Evolutionary conservation across 495 filamentous ascomycete species (phyloP).

Genomic region (Lichina pygmaea): DNA sequence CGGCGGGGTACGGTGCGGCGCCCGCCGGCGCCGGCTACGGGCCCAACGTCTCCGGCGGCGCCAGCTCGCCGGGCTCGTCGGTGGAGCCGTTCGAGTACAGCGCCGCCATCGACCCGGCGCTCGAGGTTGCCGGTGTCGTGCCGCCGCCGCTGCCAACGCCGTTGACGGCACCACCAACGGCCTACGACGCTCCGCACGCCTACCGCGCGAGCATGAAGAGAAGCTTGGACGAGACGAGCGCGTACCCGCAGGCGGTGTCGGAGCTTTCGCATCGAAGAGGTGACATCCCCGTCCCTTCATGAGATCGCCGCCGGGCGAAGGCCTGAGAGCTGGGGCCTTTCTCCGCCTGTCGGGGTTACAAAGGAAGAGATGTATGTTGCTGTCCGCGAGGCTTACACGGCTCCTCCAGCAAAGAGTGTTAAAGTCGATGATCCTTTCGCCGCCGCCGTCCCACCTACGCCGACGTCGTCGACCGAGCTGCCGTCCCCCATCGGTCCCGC

Average conservation of each 20-base stretch:
- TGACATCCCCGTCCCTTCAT: slow-evolving; percentile 10
- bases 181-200: slow-evolving; percentile 10
- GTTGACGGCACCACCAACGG: slow-evolving; percentile 6
- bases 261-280: slow-evolving; percentile 17
- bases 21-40: slow-evolving; percentile 23
- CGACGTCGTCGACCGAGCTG: slow-evolving; percentile 21
- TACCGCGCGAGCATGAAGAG: slow-evolving; percentile 10
- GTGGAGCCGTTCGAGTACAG: slow-evolving; percentile 31
- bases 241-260: slow-evolving; percentile 11
- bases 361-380: slow-evolving; percentile 5
- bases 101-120: slow-evolving; percentile 47
- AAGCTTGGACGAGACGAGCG: slow-evolving; percentile 14
- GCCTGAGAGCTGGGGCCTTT: background rate
- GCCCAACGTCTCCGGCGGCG: slow-evolving; percentile 16
- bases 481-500: slow-evolving; percentile 19
- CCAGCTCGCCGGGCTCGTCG: slow-evolving; percentile 20
- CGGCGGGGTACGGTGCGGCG: slow-evolving; percentile 8
- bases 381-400: slow-evolving; percentile 18
- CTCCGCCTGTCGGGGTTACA: background rate
- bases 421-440: slow-evolving; percentile 53
- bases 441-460: slow-evolving; percentile 27
- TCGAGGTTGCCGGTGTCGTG: slow-evolving; percentile 21
- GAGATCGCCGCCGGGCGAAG: slow-evolving; percentile 5
- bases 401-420: slow-evolving; percentile 35
- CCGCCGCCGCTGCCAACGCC: slow-evolving; percentile 10